These are phyloP conservation scores for Wickerhamiella spandovensis DNA, from an alignment of 805 yeast genomes.

Conservation along the genomic window DNA sequence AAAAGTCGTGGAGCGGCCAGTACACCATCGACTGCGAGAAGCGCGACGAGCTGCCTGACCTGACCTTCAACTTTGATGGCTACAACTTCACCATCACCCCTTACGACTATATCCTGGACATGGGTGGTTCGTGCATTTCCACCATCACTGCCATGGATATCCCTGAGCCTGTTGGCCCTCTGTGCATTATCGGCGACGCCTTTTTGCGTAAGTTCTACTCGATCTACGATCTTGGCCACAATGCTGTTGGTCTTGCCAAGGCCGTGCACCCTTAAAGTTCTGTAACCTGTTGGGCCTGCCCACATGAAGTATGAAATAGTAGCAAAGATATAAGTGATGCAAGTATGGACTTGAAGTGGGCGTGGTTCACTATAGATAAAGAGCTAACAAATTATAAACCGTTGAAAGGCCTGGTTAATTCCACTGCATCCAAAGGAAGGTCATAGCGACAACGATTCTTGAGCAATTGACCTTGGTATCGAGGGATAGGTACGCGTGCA, in stretches of 20 bases:
- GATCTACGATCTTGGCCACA: constrained; percentile 75
- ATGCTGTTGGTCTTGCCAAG: constrained; percentile 89
- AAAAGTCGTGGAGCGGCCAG: constrained; percentile 95
- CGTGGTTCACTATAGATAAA: too few species aligned
- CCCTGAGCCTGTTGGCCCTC: constrained; percentile 93
- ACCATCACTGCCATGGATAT: constrained; percentile 95
- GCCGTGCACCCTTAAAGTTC: constrained; percentile 33
- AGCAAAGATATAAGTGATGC: neutral
- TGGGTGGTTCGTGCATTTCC: constrained; percentile 89
- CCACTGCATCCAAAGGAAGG: too few species aligned
- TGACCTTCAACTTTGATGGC: constrained; percentile 82
- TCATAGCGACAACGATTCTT: too few species aligned
- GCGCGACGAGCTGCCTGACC: constrained; percentile 76
- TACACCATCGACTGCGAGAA: constrained; percentile 81
- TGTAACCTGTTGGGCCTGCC: neutral
- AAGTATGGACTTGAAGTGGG: too few species aligned
- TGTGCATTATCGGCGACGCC: constrained; percentile 94
- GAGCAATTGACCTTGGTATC: too few species aligned
- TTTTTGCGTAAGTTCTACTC: constrained; percentile 93
- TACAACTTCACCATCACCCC: constrained; percentile 83
- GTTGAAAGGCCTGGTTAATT: too few species aligned
- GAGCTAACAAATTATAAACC: too few species aligned
- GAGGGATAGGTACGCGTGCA: too few species aligned
- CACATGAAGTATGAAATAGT: neutral
- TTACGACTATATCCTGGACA: constrained; percentile 86